Evolutionary conservation across 2,329 filamentous ascomycete species (phyloP), one percentile per base, ranked within the genome.

Genomic region (Drechslerella dactyloides): DNA sequence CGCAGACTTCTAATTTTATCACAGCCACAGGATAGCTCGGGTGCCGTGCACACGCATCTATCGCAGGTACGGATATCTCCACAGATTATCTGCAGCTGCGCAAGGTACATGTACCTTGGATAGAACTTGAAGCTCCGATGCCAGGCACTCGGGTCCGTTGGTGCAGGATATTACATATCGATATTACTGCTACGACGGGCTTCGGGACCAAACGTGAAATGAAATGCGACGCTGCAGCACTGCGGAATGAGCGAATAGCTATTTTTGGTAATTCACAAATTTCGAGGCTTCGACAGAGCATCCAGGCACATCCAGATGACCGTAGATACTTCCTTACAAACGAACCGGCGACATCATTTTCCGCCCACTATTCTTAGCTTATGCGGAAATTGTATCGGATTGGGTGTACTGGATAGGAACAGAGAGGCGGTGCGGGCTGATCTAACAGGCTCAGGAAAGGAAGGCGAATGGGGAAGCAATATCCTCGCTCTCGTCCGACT

Each of bases 1-100:
- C 8, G 27, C 27, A 30, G 53, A n/a, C 42, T 68, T 65, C 60
- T 65, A 72, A 60, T 60, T 65, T 65, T 65, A 65, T 48, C 60
- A 11, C n/a, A 19, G 44, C 37, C 27, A 33, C 27, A 33, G 27
- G 3, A 33, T 33, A 8, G n/a, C n/a, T n/a, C n/a, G n/a, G 33
- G 33, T 37, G 13, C 33, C 33, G 33, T 37, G 7, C 33, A 13
- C 33, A 37, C 33, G 33, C 37, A 42, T 42, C 37, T 42, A 42
- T 42, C n/a, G 11, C n/a, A 15, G 37, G 37, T 42, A 42, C 27
- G 8, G 3, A 33, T 33, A 3, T 33, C 4, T 33, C 3, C 27
- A 33, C 8, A 33, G 4, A 8, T 33, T 33, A 8, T 33, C 4
- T 8, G 8, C 27, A 33, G 27, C 3, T 33, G 27, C 27, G 27